Conservation (phyloP, 306 rosid species). For the Neltuma alba region DNA sequence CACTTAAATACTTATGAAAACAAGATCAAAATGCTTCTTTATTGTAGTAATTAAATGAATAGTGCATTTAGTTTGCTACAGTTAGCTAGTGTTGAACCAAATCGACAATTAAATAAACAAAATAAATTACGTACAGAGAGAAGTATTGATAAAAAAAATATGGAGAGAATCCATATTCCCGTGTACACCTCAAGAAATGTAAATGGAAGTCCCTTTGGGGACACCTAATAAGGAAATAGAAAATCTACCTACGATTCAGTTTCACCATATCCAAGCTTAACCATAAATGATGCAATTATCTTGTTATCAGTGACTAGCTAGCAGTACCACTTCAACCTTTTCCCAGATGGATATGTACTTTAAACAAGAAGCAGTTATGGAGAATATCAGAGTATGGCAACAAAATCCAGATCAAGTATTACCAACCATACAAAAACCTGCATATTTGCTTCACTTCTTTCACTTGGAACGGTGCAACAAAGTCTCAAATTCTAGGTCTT, state of each 20-base stretch:
- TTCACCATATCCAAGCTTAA: not conserved
- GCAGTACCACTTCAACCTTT: not conserved
- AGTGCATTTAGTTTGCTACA: not conserved
- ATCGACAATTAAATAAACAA: too few relatives aligned
- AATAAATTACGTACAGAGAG: too few relatives aligned
- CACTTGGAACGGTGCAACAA: not conserved
- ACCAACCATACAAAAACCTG: not conserved
- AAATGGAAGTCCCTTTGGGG: not conserved
- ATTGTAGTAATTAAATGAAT: not conserved
- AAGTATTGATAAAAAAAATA: too few relatives aligned
- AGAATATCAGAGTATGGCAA: not conserved
- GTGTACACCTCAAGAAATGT: not conserved
- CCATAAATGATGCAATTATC: not conserved
- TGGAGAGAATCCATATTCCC: not conserved
- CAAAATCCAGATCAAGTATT: not conserved
- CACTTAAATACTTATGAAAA: not conserved
- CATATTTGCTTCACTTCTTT: slow-evolving; percentile 3
- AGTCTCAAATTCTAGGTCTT: not conserved
- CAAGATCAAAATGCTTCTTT: not conserved
- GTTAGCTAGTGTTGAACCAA: not conserved
- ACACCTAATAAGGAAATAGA: not conserved
- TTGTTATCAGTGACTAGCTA: not conserved
- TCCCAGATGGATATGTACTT: not conserved
- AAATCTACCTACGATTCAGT: not conserved
- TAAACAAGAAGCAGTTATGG: not conserved